These are phyloP conservation scores for Suillus cothurnatus DNA, from an alignment of 768 basidiomycete genomes.

Conservation along the genomic window DNA sequence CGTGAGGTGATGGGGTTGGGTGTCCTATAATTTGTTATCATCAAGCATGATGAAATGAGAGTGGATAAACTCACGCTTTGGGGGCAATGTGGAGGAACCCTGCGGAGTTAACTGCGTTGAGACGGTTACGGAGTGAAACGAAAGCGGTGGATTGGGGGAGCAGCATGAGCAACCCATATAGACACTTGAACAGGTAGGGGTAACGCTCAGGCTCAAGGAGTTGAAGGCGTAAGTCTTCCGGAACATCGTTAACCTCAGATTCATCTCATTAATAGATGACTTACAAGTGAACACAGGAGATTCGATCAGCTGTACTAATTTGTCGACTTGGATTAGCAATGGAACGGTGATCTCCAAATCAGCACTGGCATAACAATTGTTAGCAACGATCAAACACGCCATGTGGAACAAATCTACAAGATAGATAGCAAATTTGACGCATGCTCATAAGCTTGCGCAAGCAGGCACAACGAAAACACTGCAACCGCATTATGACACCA, in stretches of 20 bases:
- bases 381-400: constrained; percentile 6
- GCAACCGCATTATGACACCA: constrained; percentile 99
- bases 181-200: constrained; percentile 94
- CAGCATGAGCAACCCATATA: constrained; percentile 96
- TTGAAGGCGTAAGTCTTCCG: constrained; percentile 81
- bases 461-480: constrained; percentile 91
- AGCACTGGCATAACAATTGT: constrained; percentile 54
- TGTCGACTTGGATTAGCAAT: constrained; percentile 95
- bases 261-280: constrained; percentile 20
- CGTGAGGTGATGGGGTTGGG: constrained; percentile 50
- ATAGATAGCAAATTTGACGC: constrained; percentile 95
- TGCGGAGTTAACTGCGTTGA: constrained; percentile 93
- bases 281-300: constrained; percentile 97
- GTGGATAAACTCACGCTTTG: constrained; percentile 60
- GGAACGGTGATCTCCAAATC: constrained; percentile 96
- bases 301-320: constrained; percentile 96
- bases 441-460: constrained; percentile 99
- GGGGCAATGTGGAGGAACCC: constrained; percentile 92
- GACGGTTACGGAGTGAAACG: constrained; percentile 87
- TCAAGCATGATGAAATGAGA: neutral
- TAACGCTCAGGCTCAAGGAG: constrained; percentile 96
- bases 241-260: constrained; percentile 9
- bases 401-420: constrained; percentile 59
- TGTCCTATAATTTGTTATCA: constrained; percentile 30
- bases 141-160: constrained; percentile 97